These are phyloP conservation scores for Salix caprea DNA, from an alignment of 345 rosid species.

Conservation along the genomic window DNA sequence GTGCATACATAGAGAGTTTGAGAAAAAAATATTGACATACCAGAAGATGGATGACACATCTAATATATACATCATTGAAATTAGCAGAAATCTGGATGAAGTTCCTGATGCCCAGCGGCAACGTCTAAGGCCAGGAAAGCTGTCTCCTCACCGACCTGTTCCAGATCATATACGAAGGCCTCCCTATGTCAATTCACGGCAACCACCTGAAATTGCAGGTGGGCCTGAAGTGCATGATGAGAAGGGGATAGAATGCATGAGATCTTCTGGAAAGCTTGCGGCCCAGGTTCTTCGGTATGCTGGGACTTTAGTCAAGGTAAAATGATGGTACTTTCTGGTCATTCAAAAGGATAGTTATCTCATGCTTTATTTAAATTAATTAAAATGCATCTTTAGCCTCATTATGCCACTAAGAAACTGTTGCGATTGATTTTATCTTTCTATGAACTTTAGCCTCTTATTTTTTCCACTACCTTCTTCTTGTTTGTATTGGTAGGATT, in stretches of 20 bases:
- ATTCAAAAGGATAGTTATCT: background rate
- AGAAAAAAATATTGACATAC: too few species aligned
- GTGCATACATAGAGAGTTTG: background rate
- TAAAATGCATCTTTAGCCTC: background rate
- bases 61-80: slow-evolving; percentile 20
- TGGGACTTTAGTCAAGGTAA: slow-evolving; percentile 80
- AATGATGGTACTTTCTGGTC: background rate
- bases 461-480: background rate
- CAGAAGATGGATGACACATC: background rate
- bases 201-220: slow-evolving; percentile 62
- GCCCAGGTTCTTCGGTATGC: slow-evolving; percentile 78
- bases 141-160: slow-evolving; percentile 71
- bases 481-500: background rate
- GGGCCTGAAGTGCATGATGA: slow-evolving; percentile 72
- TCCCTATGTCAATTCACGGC: slow-evolving; percentile 53
- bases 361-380: too few species aligned
- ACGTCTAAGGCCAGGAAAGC: slow-evolving; percentile 57
- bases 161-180: slow-evolving; percentile 65
- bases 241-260: slow-evolving; percentile 75
- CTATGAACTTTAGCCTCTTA: background rate
- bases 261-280: slow-evolving; percentile 89
- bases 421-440: background rate
- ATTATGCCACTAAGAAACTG: background rate
- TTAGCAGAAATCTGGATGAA: slow-evolving; percentile 47
- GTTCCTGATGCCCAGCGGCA: slow-evolving; percentile 42